These are phyloP conservation scores for Alternaria viburni DNA, from an alignment of 2,329 filamentous ascomycete genomes.

Conservation along the genomic window DNA sequence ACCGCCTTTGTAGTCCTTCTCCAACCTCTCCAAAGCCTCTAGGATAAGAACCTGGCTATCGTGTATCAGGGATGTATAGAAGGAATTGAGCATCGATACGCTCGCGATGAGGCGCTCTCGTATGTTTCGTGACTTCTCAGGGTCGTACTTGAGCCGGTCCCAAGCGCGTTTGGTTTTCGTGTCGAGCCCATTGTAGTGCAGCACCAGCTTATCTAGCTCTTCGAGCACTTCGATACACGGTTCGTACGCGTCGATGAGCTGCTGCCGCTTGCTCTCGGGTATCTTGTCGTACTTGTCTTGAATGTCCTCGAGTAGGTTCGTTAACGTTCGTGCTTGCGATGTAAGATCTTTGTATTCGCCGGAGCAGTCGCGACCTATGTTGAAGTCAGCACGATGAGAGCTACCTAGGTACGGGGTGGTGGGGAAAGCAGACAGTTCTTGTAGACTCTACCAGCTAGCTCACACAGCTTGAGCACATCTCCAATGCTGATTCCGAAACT, in stretches of 20 bases:
- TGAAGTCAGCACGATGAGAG: background rate
- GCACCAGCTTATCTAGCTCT: slow-evolving; percentile 34
- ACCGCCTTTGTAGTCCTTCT: slow-evolving; percentile 37
- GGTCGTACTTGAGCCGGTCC: slow-evolving; percentile 41
- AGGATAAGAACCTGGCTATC: slow-evolving; percentile 40
- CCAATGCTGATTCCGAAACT: slow-evolving; percentile 35
- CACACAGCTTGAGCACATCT: slow-evolving; percentile 35
- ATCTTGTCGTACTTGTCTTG: slow-evolving; percentile 37
- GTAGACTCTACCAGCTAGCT: slow-evolving; percentile 31
- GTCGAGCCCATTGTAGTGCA: slow-evolving; percentile 38
- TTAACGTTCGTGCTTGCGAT: slow-evolving; percentile 32
- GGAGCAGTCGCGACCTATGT: slow-evolving; percentile 36
- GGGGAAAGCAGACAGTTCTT: slow-evolving; percentile 28
- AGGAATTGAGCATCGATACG: slow-evolving; percentile 33
- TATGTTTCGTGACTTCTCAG: slow-evolving; percentile 26
- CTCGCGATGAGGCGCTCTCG: slow-evolving; percentile 32
- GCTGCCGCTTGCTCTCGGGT: slow-evolving; percentile 21
- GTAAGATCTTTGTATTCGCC: slow-evolving; percentile 39
- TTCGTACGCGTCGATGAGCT: slow-evolving; percentile 30
- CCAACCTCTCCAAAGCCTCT: slow-evolving; percentile 37
- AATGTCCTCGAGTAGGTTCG: slow-evolving; percentile 37
- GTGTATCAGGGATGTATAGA: slow-evolving; percentile 37
- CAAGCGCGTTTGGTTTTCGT: slow-evolving; percentile 38
- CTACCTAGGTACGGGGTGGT: too few relatives aligned
- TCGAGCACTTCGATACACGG: slow-evolving; percentile 34